These are phyloP conservation scores for Xylaria sp. DNA, from an alignment of 2,329 filamentous ascomycete species.

Conservation along the genomic window DNA sequence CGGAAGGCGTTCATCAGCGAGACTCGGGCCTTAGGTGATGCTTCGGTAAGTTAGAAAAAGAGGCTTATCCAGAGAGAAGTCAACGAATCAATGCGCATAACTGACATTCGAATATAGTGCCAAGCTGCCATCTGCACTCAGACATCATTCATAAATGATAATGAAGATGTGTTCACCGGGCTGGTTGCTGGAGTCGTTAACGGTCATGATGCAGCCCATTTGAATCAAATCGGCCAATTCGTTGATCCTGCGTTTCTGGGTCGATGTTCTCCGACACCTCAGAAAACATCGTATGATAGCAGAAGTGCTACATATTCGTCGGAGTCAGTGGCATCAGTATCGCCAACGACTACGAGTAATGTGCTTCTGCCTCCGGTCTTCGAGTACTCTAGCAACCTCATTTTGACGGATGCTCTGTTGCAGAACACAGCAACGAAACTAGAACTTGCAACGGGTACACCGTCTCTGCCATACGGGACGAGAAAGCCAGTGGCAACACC, in stretches of 20 bases:
- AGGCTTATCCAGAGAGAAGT: neutral
- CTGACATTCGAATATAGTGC: constrained; percentile 30
- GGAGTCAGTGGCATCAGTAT: neutral
- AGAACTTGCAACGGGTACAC: constrained; percentile 9
- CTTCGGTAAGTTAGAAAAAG: constrained; percentile 31
- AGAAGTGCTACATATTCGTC: constrained; percentile 10
- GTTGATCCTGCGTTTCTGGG: constrained; percentile 40
- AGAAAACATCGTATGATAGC: constrained; percentile 22
- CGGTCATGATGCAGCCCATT: constrained; percentile 38
- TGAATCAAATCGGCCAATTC: constrained; percentile 27
- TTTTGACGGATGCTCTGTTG: constrained; percentile 4
- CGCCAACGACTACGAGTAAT: neutral
- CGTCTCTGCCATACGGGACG: constrained; percentile 8
- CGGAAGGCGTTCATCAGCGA: constrained; percentile 48
- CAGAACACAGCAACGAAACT: constrained; percentile 7
- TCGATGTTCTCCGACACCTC: constrained; percentile 38
- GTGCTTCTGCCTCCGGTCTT: neutral
- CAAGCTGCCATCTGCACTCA: constrained; percentile 42
- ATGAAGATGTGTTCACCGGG: constrained; percentile 44
- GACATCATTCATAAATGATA: constrained; percentile 41
- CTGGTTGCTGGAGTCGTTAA: constrained; percentile 45
- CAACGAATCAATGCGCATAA: neutral
- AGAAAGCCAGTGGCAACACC: neutral
- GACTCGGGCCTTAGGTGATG: constrained; percentile 44
- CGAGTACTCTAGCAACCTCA: constrained; percentile 8